Base-by-base conservation (phyloP, 768 basidiomycete genomes). In the Lactarius evosmus region DNA sequence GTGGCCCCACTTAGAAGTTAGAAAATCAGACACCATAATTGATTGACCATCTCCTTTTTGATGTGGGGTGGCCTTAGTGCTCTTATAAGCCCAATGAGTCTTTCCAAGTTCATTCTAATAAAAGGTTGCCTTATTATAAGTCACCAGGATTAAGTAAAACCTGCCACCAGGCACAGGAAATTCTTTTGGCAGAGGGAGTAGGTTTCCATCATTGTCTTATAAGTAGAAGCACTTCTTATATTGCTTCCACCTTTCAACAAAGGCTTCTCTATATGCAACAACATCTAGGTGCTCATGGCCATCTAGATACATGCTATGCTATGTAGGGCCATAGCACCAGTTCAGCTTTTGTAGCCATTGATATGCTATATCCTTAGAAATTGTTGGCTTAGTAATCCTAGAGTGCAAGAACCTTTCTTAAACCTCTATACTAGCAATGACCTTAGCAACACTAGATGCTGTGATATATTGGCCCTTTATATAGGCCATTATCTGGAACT, bases 321-420 rank as follows among this genome's bases (percentile, higher is more conserved):
- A 34, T 7, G 70, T 22, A 6, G 69, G 73, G 16, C 38, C 38
- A 40, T 17, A 40, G 16, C 16, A 17, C 38, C 38, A 40, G 38
- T 40, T 17, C 3, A 40, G 38, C 38, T 17, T 40, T 5, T 16
- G 16, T 0, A 40, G 38, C 38, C 38, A 40, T 16, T 17, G 38
- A 40, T 17, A 6, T 40, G 38, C 38, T 17, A 17, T 40, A 17
- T 17, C 16, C 38, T 40, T 17, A 2, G 38, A 40, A 6, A 40
- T 40, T 40, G 38, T 17, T 17, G 38, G 38, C 17, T 40, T 40
- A 17, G 38, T 40, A 17, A 40, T 40, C 38, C 38, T 17, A 4
- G 17, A 2, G 16, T 6, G 16, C 5, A 17, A 16, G 17, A 40
- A 40, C 4, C 8, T 16, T 5, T 16, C 38, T 6, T 40, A 17